These are phyloP conservation scores for Geotrichum histeridarum DNA, from an alignment of 1,139 yeast species.

Conservation along the genomic window DNA sequence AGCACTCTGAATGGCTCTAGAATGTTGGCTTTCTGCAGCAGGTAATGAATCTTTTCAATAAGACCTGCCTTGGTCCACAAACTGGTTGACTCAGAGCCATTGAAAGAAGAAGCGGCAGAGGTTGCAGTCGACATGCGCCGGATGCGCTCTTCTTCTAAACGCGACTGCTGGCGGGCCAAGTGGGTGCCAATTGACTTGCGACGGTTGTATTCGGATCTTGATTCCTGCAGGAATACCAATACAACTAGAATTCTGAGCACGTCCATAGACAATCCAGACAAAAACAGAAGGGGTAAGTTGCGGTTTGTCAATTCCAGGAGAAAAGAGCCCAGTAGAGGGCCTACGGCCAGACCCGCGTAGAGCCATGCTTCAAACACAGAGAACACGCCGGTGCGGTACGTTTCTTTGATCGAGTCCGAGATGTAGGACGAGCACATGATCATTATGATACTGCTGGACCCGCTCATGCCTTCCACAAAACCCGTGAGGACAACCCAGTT, in stretches of 20 bases:
- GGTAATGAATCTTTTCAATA: conserved; percentile 8
- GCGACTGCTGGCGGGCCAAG: conserved; percentile 6
- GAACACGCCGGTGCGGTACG: conserved; percentile 49
- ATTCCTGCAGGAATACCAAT: conserved; percentile 50
- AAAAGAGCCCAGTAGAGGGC: conserved; percentile 57
- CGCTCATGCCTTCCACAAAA: conserved; percentile 47
- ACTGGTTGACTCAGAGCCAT: too few relatives aligned
- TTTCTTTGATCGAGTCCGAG: conserved; percentile 59
- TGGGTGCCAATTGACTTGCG: conserved; percentile 37
- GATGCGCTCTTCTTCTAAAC: conserved; percentile 7
- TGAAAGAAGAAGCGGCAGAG: not conserved
- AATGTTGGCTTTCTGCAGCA: conserved; percentile 25
- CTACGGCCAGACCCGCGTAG: conserved; percentile 58
- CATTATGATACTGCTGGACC: conserved; percentile 49
- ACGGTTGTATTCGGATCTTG: conserved; percentile 47
- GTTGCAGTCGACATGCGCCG: conserved; percentile 1
- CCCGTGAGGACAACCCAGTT: conserved; percentile 40
- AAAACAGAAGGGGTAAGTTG: conserved; percentile 29
- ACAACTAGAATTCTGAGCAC: conserved; percentile 37
- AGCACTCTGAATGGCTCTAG: conserved; percentile 48
- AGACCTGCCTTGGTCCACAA: conserved; percentile 10
- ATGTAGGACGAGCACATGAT: conserved; percentile 58
- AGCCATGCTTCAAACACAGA: conserved; percentile 55
- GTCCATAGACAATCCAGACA: conserved; percentile 25
- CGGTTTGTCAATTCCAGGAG: conserved; percentile 30